A percentile compares a stretch with the other conserved stretches of the same genome.
Conservation (phyloP, 345 rosid genomes). For the Citrus medica region DNA sequence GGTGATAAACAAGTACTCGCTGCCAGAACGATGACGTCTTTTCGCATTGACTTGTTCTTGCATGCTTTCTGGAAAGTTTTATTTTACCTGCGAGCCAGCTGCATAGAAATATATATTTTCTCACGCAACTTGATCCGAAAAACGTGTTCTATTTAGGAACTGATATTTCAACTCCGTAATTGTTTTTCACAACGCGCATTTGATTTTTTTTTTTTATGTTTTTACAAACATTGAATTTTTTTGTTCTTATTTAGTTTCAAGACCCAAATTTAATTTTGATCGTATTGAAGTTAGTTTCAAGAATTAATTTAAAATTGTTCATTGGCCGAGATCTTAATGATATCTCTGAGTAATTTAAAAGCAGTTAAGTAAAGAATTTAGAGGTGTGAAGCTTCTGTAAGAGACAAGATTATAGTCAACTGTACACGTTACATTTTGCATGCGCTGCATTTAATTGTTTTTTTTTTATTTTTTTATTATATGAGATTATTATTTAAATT, state of each 20-base stretch:
- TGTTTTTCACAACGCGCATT: no score
- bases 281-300: no score
- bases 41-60: background rate
- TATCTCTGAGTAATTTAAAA: background rate
- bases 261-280: no score
- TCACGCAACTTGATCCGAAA: background rate
- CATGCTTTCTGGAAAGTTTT: background rate
- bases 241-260: no score
- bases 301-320: no score
- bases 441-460: background rate
- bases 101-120: background rate
- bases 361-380: background rate
- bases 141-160: background rate
- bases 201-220: no score
- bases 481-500: no score
- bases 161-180: background rate
- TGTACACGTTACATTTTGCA: background rate
- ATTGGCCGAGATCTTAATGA: no score
- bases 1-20: background rate
- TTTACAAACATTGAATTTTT: no score
- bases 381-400: background rate
- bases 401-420: background rate
- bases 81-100: background rate
- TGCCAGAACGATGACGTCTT: background rate
- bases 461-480: no score